Base-by-base conservation (phyloP, 306 rosid species). In the Vigna mungo region DNA sequence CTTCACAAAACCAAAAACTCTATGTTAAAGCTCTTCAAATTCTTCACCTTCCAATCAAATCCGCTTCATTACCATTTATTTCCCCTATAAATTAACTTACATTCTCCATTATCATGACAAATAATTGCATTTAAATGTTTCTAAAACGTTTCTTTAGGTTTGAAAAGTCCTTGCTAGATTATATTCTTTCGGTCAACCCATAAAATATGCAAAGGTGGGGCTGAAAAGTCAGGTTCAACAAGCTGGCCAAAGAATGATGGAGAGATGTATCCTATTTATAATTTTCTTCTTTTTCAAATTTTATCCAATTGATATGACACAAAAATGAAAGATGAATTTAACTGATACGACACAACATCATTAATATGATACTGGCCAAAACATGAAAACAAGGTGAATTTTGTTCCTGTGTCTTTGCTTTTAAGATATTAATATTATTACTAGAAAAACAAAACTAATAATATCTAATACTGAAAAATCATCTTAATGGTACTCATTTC, bases 241-340 rank as follows among this genome's bases (percentile, higher is more conserved):
- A 69, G 36, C 30, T 49, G 67, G 23, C 68, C 34, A 30, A 27
- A 34, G 32, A 61, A 69, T 76, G 78, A 70, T 39, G 46, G 43
- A 69, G 27, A 34, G 70, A 58, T 68, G 62, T 8, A 76, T 70
- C 21, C 23, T 20, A 9, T 21, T 7, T 17, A 15, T 32, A 34
- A 18, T 41, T 61, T 37, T 15, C 21, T n/a, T 37, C 32, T 16
- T 39, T 69, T 20, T 52, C 7, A 53, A 75, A 61, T 70, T 52
- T 20, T 46, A 25, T 62, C 66, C 7, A 15, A 46, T 73, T 21
- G 80, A 81, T 15, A 59, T 52, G 79, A 82, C 76, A 82, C 56
- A 55, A 76, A 76, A 43, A 63, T 63, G 30, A 32, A 62, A 5
- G 34, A 25, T 6, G 69, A 37, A 17, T 73, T 16, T 0, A 12